These are phyloP conservation scores for Scolecobasidium constrictum DNA, from an alignment of 2,329 filamentous ascomycete genomes.

Conservation along the genomic window DNA sequence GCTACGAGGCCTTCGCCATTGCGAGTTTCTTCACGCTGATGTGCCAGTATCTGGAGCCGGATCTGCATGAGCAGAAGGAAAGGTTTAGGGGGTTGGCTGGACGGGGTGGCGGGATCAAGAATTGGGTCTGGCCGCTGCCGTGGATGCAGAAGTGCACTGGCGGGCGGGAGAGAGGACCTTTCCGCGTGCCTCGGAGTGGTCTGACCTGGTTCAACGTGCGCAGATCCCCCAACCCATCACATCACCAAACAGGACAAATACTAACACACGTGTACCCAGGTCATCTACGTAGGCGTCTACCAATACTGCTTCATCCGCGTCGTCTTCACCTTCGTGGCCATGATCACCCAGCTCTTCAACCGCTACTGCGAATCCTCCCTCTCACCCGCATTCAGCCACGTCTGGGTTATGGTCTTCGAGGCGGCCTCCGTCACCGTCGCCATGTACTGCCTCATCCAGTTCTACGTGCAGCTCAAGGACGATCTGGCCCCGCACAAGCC, in stretches of 20 bases:
- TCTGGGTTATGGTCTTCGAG: slow-evolving; percentile 71
- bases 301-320: slow-evolving; percentile 79
- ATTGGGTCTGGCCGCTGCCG: slow-evolving; percentile 65
- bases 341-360: slow-evolving; percentile 57
- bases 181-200: slow-evolving; percentile 67
- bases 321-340: slow-evolving; percentile 66
- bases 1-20: slow-evolving; percentile 83
- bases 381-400: slow-evolving; percentile 66
- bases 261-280: too few relatives aligned
- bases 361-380: slow-evolving; percentile 72
- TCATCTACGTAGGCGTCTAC: slow-evolving; percentile 72
- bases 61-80: slow-evolving; percentile 68
- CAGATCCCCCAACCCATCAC: slow-evolving; percentile 3
- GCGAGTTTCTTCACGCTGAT: slow-evolving; percentile 76
- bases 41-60: slow-evolving; percentile 69
- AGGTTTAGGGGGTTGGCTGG: slow-evolving; percentile 63
- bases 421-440: slow-evolving; percentile 64
- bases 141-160: slow-evolving; percentile 63
- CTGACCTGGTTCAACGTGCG: slow-evolving; percentile 78
- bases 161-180: slow-evolving; percentile 51
- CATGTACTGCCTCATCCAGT: slow-evolving; percentile 83
- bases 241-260: too few relatives aligned
- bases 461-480: slow-evolving; percentile 65
- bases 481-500: slow-evolving; percentile 60
- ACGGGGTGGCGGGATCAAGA: slow-evolving; percentile 26